These are phyloP conservation scores for Cytospora piceae DNA, from an alignment of 2,329 filamentous ascomycete species.

Conservation along the genomic window DNA sequence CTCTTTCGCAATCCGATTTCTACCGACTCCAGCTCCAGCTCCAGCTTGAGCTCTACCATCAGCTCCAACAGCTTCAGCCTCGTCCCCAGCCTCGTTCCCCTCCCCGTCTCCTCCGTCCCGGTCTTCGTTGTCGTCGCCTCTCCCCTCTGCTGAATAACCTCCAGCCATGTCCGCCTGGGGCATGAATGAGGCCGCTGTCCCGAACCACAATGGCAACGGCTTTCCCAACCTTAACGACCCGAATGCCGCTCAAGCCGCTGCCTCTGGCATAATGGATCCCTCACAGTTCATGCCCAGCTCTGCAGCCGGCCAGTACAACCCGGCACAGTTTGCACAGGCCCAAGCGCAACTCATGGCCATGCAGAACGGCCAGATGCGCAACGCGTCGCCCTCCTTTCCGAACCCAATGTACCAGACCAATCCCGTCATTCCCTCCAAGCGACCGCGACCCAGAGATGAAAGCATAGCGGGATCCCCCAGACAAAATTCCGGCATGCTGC, in stretches of 20 bases:
- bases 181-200: slow-evolving; percentile 70
- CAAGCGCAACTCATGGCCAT: slow-evolving; percentile 59
- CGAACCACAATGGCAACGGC: slow-evolving; percentile 72
- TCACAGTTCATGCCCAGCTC: slow-evolving; percentile 65
- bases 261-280: slow-evolving; percentile 66
- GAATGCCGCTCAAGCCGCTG: slow-evolving; percentile 48
- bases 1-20: slow-evolving; percentile 1
- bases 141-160: slow-evolving; percentile 18
- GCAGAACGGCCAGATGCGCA: slow-evolving; percentile 81
- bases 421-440: slow-evolving; percentile 86
- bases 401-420: slow-evolving; percentile 83
- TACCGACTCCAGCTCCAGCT: slow-evolving; percentile 7
- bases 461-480: slow-evolving; percentile 81
- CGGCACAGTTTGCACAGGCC: slow-evolving; percentile 60
- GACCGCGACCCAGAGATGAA: slow-evolving; percentile 80
- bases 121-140: slow-evolving; percentile 26
- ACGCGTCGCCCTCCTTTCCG: slow-evolving; percentile 77
- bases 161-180: slow-evolving; percentile 69
- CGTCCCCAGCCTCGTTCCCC: slow-evolving; percentile 9
- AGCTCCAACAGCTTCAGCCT: slow-evolving; percentile 21
- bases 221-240: slow-evolving; percentile 68
- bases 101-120: slow-evolving; percentile 20
- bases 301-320: slow-evolving; percentile 59
- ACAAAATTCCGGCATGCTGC: slow-evolving; percentile 73
- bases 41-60: slow-evolving; percentile 31